Evolutionary conservation across 2,329 filamentous ascomycete species (phyloP), one percentile per base, ranked within the genome.

Genomic region (Calonectria hongkongensis): DNA sequence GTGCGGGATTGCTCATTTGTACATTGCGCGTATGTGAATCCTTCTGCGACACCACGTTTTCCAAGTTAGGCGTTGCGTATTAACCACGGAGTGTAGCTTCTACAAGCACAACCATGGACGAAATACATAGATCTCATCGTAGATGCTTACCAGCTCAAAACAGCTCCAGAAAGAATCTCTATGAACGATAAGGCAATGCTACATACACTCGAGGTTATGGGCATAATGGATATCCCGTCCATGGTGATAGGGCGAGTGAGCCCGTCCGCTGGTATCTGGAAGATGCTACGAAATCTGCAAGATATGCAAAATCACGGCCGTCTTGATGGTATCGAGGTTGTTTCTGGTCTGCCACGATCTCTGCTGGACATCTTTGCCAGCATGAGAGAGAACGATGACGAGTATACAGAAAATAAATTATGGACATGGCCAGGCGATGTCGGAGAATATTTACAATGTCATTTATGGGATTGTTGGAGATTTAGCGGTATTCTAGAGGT

Each of bases 381-480:
- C 3, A 66, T 76, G 2, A 3, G 63, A 12, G 78, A 79, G 1
- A 71, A 76, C 1, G 78, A 79, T 12, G 71, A 73, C n/a, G 78
- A 76, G 16, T 72, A 73, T 2, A 79, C 76, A 0, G 78, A 79
- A 47, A 54, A 15, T 1, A 65, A 69, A 16, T 47, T 79, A 1
- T 79, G 77, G 78, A 28, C 68, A 0, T 79, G 78, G 78, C 71
- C 76, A 0, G 78, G 78, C 0, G 74, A 79, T 2, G 12, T 79
- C 27, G 78, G 78, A 18, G 76, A 77, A 58, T 79, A 78, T 10
- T 16, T 78, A 0, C 77, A 78, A 10, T 66, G 67, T 9, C 76
- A 79, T 27, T 70, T 72, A 1, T 79, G 78, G 78, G 78, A 79
- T 47, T 75, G 76, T 28, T 79, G 78, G 78, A 58, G 74, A 6